phyloP scores from a whole-genome alignment of 2,329 filamentous ascomycete species.

The Aspergillus sp. region DNA sequence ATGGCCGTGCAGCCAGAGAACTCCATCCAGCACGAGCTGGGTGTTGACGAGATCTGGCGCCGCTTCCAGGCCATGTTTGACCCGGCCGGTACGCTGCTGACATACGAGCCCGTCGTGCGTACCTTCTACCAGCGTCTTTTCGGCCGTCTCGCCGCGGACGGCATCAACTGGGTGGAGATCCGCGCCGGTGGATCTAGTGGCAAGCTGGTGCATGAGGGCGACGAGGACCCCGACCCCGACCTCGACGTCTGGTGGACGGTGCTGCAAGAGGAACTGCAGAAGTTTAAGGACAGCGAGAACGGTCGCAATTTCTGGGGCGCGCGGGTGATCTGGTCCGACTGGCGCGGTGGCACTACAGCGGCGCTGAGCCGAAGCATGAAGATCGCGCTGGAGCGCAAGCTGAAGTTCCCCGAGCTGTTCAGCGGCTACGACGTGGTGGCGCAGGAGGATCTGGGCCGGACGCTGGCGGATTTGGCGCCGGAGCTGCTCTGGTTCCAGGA shows the following conservation, averaged over 20 bases:
- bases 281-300: constrained; percentile 68
- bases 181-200: constrained; percentile 70
- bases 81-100: constrained; percentile 69
- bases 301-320: constrained; percentile 79
- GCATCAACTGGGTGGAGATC: constrained; percentile 79
- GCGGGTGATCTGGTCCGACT: constrained; percentile 76
- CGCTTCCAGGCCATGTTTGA: constrained; percentile 76
- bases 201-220: constrained; percentile 64
- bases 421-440: constrained; percentile 86
- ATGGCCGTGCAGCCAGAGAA: constrained; percentile 70
- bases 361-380: constrained; percentile 63
- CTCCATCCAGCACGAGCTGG: constrained; percentile 75
- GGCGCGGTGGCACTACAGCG: constrained; percentile 48
- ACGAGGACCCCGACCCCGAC: constrained; percentile 65
- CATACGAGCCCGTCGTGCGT: constrained; percentile 84
- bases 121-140: constrained; percentile 70
- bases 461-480: constrained; percentile 72
- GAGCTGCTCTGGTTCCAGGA: constrained; percentile 90
- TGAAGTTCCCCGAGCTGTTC: constrained; percentile 72
- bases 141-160: constrained; percentile 68
- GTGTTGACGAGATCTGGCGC: constrained; percentile 77
- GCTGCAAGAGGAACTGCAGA: constrained; percentile 71
- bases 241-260: constrained; percentile 64
- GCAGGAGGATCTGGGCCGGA: constrained; percentile 76
- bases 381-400: constrained; percentile 76